Evolutionary conservation across 1,139 yeast genomes (phyloP), one percentile per base, ranked within the genome.

Genomic region (Diutina ranongensis): DNA sequence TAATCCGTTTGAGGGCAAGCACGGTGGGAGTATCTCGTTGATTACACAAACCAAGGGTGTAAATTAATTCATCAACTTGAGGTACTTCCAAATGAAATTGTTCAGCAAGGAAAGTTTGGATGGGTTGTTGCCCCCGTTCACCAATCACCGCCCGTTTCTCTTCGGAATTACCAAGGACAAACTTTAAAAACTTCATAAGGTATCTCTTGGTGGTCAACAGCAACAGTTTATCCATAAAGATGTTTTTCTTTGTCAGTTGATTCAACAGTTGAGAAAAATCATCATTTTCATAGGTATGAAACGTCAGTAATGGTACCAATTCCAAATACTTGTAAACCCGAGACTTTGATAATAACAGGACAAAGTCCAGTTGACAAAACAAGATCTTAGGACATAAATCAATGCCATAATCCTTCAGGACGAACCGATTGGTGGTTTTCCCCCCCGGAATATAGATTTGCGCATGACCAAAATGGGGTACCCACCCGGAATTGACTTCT

Each of bases 251-350:
- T 31, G 95, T 78, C 13, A 66, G 55, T 49, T 76, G 76, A 33
- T 89, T 78, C 56, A 88, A 74, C 60, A 86, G 84, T 55, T 87
- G 95, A 50, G 59, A 63, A 63, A 92, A 89, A 46, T 79, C 74
- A 61, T 89, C 97, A 57, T 87, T 83, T 63, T 88, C 96, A 63
- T 75, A 92, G 16, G 95, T 87, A 61, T 89, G 97, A 67, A 89
- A 88, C 54, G 82, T 81, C 44, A 88, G 78, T 52, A 92, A 67
- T 31, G 96, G 82, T 64, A 87, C 94, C 66, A 92, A 89, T 61
- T 92, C 97, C 59, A 92, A 72, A 64, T 92, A 92, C 58, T 85
- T 83, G 61, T 86, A 85, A 31, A 92, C 97, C 50, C 96, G 74
- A 44, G 94, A 80, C 58, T 85, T 83, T 49, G 88, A 72, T 49